Base-by-base conservation (phyloP, 768 basidiomycete genomes). In the Termitomyces sp. region DNA sequence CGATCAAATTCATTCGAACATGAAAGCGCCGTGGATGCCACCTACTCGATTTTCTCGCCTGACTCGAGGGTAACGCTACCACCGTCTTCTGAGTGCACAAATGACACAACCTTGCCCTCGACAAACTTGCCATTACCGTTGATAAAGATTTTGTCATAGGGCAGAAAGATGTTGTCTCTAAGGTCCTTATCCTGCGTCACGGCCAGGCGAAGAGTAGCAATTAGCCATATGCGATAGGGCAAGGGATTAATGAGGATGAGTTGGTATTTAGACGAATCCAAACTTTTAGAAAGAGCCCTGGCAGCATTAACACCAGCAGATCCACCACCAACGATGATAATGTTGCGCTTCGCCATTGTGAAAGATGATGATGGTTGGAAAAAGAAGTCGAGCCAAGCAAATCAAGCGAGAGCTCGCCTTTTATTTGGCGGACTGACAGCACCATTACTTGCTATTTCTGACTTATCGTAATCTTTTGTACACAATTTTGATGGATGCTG, bases 211-310 rank as follows among this genome's bases (percentile, higher is more conserved):
- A 84, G 71, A 56, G 75, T 66, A 0, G 83, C 79, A 7, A 83
- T 74, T 30, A 83, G 76, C 64, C 80, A 71, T 16, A 85, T 69
- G 60, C 74, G 74, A 67, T 79, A 86, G 1, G 84, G 75, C 3
- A 79, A 77, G 0, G 79, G 70, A 50, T 77, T 80, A 55, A 91
- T 72, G 66, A 90, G 79, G 59, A 83, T 71, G 57, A 90, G 66
- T 54, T 78, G 74, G 70, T 82, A 79, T 44, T 76, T 75, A 16
- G 74, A 69, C 0, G 77, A 48, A 69, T 84, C 77, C 62, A 89
- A 77, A 20, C 71, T 76, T 16, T 72, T 68, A 5, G 84, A 80
- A 56, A 90, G 83, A 0, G 64, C 68, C 40, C 76, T 76, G 3
- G 78, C 79, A 49, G 81, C 63, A 18, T 74, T 64, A 38, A 72